Evolutionary conservation across 345 rosid genomes (phyloP).

Genomic region (Populus nigra): DNA sequence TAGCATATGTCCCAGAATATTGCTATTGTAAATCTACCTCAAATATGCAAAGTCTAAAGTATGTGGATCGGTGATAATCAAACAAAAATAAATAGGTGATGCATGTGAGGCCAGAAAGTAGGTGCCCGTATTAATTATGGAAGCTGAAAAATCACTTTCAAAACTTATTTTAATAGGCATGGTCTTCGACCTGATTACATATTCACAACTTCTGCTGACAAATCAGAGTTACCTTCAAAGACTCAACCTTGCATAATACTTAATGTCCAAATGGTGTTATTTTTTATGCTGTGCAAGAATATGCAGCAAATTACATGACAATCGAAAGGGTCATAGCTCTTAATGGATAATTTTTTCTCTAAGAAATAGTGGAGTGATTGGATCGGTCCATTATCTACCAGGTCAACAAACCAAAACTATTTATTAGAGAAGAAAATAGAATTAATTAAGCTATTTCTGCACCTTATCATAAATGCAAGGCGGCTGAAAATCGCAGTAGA

Average conservation of each 20-base stretch:
- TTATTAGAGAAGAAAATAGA: neutral
- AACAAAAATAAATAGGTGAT: neutral
- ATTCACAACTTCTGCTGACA: neutral
- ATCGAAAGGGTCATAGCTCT: neutral
- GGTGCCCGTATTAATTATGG: constrained; percentile 18
- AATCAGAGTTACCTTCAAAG: neutral
- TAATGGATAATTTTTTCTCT: neutral
- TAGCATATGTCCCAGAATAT: no score
- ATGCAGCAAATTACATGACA: neutral
- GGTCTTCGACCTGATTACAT: neutral
- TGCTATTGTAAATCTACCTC: neutral
- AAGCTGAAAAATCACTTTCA: constrained; percentile 33
- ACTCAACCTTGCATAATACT: neutral
- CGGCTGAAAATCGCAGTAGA: neutral
- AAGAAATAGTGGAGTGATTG: neutral
- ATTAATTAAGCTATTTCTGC: neutral
- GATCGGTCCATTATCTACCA: neutral
- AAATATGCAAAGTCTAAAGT: neutral
- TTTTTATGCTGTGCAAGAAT: neutral
- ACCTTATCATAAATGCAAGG: neutral
- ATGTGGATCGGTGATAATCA: neutral
- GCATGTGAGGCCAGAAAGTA: neutral
- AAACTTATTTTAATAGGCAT: constrained; percentile 1
- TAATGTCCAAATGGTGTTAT: neutral
- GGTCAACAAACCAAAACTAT: neutral